A percentile compares a stretch with the other conserved stretches of the same genome.
These are phyloP conservation scores for Colletotrichum abscissum DNA, from an alignment of 2,329 filamentous ascomycete species.

Conservation along the genomic window DNA sequence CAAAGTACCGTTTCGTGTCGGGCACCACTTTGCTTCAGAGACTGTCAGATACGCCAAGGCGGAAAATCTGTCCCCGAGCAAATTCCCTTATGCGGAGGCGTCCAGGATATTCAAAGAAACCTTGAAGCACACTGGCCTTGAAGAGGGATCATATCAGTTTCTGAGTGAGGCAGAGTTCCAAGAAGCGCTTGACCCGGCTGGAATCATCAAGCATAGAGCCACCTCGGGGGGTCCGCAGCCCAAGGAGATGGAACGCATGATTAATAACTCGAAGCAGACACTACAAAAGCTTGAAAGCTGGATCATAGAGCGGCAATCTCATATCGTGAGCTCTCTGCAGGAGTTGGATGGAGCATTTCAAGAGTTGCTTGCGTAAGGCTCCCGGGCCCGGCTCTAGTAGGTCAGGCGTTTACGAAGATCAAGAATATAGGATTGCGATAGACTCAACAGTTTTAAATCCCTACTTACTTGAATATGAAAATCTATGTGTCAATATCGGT, in stretches of 20 bases:
- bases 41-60: constrained; percentile 23
- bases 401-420: no score
- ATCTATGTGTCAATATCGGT: no score
- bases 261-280: not conserved
- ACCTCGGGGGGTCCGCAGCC: constrained; percentile 26
- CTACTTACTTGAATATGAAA: no score
- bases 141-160: not conserved
- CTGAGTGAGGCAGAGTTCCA: constrained; percentile 11
- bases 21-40: constrained; percentile 32
- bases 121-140: not conserved
- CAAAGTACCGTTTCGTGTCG: constrained; percentile 26
- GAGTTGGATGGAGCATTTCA: constrained; percentile 2
- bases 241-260: constrained; percentile 26
- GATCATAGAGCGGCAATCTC: constrained; percentile 2
- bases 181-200: constrained; percentile 7
- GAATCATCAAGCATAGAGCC: constrained; percentile 19
- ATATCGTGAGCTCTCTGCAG: not conserved
- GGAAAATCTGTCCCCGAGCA: constrained; percentile 1
- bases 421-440: no score
- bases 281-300: not conserved
- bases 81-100: constrained; percentile 17
- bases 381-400: not conserved
- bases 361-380: not conserved
- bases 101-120: constrained; percentile 16
- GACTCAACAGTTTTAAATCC: no score